Conservation (phyloP, 2,329 filamentous ascomycete species). For the Gaeumannomyces sp. region DNA sequence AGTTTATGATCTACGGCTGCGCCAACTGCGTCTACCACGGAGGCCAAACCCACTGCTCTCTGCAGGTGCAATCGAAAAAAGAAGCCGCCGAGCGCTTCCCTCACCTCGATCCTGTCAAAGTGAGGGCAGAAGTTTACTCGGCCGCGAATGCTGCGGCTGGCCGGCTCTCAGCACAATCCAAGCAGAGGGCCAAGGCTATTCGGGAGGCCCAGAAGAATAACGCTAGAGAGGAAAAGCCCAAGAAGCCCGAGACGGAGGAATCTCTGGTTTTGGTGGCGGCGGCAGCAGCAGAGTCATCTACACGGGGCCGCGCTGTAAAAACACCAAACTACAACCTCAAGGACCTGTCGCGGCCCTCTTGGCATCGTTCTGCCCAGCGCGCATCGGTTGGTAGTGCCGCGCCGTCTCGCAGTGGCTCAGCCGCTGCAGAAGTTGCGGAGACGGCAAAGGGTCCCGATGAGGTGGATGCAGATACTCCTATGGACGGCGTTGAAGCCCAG, state of each 20-base stretch:
- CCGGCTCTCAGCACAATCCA: neutral
- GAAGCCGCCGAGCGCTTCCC: conserved; percentile 3
- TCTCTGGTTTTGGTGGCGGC: too few species aligned
- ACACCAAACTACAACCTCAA: neutral
- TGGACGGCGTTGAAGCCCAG: neutral
- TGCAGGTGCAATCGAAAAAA: conserved; percentile 2
- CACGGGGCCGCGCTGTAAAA: neutral
- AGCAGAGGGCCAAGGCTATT: too few species aligned
- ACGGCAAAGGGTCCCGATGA: neutral
- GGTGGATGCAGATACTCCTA: neutral
- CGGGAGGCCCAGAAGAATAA: neutral
- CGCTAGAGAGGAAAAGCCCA: neutral
- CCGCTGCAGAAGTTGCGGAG: neutral
- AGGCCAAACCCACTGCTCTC: conserved; percentile 17
- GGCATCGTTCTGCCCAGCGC: neutral
- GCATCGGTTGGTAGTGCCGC: neutral
- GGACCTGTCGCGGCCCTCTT: neutral
- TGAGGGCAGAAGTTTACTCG: neutral
- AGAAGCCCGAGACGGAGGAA: too few species aligned
- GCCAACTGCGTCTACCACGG: conserved; percentile 25
- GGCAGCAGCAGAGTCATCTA: neutral
- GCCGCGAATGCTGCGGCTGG: neutral
- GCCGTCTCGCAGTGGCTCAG: neutral
- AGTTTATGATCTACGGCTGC: conserved; percentile 17
- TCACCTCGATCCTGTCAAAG: neutral